These are phyloP conservation scores for Rosa lucieae DNA, from an alignment of 306 rosid genomes.

Conservation along the genomic window DNA sequence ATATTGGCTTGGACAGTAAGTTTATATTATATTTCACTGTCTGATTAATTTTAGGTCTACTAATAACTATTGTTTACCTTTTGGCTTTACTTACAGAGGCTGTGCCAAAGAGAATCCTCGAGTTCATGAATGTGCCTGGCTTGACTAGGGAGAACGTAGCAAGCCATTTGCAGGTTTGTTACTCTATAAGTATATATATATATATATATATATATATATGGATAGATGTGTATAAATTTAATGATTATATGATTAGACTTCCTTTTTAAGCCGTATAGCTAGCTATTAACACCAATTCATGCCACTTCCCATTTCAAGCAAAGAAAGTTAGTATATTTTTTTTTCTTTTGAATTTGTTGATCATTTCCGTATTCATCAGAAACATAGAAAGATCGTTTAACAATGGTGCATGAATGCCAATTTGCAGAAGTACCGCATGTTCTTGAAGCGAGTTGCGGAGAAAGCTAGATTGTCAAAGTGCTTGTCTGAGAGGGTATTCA, in stretches of 20 bases:
- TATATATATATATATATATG: neutral
- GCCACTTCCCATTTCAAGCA: neutral
- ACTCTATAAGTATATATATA: too few relatives aligned
- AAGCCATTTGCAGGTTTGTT: slow-evolving; percentile 67
- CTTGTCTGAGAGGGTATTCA: slow-evolving; percentile 30
- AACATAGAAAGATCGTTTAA: neutral
- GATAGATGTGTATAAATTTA: neutral
- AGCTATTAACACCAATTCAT: neutral
- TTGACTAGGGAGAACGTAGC: slow-evolving; percentile 65
- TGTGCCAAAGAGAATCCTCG: slow-evolving; percentile 60
- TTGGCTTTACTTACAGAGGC: slow-evolving; percentile 40
- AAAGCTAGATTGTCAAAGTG: slow-evolving; percentile 30
- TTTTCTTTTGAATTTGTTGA: neutral
- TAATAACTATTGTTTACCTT: neutral
- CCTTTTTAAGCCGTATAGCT: neutral
- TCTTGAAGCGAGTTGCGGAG: slow-evolving; percentile 41
- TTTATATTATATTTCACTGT: neutral
- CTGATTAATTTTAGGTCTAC: neutral
- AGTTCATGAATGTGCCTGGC: slow-evolving; percentile 58
- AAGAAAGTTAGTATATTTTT: neutral
- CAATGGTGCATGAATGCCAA: neutral
- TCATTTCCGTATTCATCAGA: neutral
- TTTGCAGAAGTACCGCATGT: slow-evolving; percentile 61
- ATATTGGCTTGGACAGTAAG: slow-evolving; percentile 63
- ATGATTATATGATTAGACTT: neutral